phyloP scores from a whole-genome alignment of 352 stramenopile genomes.

The Globisporangium megalacanthum region DNA sequence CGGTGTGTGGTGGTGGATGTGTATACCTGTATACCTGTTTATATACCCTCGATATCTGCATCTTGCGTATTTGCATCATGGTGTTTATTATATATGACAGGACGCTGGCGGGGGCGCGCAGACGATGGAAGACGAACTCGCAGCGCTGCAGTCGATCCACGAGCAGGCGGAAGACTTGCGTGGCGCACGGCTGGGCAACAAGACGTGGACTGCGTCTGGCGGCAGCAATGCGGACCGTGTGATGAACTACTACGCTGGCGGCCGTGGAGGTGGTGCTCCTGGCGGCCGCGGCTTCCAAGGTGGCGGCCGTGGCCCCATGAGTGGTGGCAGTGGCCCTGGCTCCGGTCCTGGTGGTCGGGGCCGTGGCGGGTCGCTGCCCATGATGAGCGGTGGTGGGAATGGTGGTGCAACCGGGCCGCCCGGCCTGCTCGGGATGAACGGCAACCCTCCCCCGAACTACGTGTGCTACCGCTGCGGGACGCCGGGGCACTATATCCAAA shows the following conservation, averaged over 20 bases:
- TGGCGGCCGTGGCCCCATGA: conserved; percentile 32
- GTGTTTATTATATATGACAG: background rate
- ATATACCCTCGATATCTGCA: conserved; percentile 10
- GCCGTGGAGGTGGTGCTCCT: conserved; percentile 25
- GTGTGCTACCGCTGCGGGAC: conserved; percentile 82
- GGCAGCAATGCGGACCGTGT: conserved; percentile 78
- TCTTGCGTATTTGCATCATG: conserved; percentile 1
- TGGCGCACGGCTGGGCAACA: conserved; percentile 71
- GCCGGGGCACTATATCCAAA: conserved; percentile 85
- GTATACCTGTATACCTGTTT: conserved; percentile 11
- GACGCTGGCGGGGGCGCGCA: conserved; percentile 37
- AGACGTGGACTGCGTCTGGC: conserved; percentile 71
- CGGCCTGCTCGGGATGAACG: conserved; percentile 21
- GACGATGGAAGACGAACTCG: conserved; percentile 82
- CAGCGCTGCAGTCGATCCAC: conserved; percentile 77
- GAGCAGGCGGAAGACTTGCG: conserved; percentile 82
- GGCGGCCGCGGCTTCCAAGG: conserved; percentile 21
- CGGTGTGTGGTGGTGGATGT: background rate
- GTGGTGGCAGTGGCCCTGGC: conserved; percentile 29
- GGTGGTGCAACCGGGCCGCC: conserved; percentile 19
- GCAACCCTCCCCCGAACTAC: conserved; percentile 78
- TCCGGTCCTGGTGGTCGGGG: conserved; percentile 14
- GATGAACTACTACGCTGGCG: conserved; percentile 67
- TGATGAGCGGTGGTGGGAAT: background rate
- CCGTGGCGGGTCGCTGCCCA: conserved; percentile 29